These are phyloP conservation scores for Candida sp. DNA, from an alignment of 1,139 yeast species.

Conservation along the genomic window DNA sequence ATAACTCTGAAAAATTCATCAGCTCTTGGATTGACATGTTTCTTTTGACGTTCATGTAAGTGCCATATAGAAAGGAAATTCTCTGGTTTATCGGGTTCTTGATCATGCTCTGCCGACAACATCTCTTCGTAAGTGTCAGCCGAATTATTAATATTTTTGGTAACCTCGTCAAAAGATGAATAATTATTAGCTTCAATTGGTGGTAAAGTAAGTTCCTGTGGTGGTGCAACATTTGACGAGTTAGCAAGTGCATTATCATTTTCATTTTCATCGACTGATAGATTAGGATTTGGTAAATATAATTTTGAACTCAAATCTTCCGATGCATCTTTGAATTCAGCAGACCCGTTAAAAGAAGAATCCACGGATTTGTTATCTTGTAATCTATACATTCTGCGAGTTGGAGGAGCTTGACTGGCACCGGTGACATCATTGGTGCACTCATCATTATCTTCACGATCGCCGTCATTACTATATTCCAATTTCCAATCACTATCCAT, in stretches of 20 bases:
- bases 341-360: conserved; percentile 4
- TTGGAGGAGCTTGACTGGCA: conserved; percentile 4
- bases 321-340: conserved; percentile 17
- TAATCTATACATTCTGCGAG: background rate
- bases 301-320: conserved; percentile 16
- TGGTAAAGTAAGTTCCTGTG: conserved; percentile 37
- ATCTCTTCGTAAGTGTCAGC: conserved; percentile 33
- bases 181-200: conserved; percentile 28
- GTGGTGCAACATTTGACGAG: conserved; percentile 42
- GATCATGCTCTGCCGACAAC: conserved; percentile 42
- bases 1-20: conserved; percentile 8
- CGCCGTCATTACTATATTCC: conserved; percentile 44
- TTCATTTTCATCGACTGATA: background rate
- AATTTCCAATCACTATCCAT: conserved; percentile 39
- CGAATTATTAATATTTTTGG: conserved; percentile 18
- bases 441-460: conserved; percentile 39
- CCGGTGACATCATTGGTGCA: conserved; percentile 18
- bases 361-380: background rate
- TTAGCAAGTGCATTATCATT: conserved; percentile 28
- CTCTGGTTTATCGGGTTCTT: conserved; percentile 20
- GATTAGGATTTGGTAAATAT: background rate
- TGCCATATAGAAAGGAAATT: conserved; percentile 44
- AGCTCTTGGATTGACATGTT: conserved; percentile 9
- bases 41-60: conserved; percentile 27
- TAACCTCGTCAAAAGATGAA: conserved; percentile 38